A percentile compares a stretch with the other conserved stretches of the same genome.
Conservation (phyloP, 2,329 filamentous ascomycete species). For the Bipolaris sorokiniana region DNA sequence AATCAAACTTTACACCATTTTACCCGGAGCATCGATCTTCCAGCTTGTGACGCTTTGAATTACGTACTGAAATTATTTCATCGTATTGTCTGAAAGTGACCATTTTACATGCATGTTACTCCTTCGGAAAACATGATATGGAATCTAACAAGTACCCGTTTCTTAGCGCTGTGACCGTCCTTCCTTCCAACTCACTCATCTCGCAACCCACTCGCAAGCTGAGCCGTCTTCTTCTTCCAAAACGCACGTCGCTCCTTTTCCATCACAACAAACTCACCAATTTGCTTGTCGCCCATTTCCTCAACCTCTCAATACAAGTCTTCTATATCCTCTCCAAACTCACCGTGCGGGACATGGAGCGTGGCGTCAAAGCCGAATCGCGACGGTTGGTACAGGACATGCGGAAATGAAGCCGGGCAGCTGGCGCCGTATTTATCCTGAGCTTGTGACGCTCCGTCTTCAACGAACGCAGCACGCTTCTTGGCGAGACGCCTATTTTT, state of each 20-base stretch:
- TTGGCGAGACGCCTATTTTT: conserved; percentile 10
- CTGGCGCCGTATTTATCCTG: not conserved
- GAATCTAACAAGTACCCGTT: not conserved
- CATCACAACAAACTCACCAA: conserved; percentile 27
- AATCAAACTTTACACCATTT: too few relatives aligned
- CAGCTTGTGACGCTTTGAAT: too few relatives aligned
- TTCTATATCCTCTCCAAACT: not conserved
- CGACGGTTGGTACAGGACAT: conserved; percentile 27
- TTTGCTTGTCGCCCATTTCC: conserved; percentile 28
- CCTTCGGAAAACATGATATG: not conserved
- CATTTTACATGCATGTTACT: too few relatives aligned
- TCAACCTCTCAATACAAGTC: conserved; percentile 23
- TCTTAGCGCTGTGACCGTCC: not conserved
- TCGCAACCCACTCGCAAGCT: conserved; percentile 22
- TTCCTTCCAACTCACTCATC: conserved; percentile 19
- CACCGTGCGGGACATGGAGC: not conserved
- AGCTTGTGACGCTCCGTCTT: not conserved
- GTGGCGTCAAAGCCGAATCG: conserved; percentile 9
- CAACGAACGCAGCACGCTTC: conserved; percentile 35
- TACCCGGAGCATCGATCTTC: too few relatives aligned
- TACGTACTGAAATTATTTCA: too few relatives aligned
- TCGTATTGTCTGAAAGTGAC: too few relatives aligned
- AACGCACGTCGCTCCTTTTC: conserved; percentile 32
- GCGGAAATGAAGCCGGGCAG: conserved; percentile 14
- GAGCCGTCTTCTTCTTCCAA: conserved; percentile 34